phyloP scores from a whole-genome alignment of 305 asterid species.

The Fraxinus paxiana region DNA sequence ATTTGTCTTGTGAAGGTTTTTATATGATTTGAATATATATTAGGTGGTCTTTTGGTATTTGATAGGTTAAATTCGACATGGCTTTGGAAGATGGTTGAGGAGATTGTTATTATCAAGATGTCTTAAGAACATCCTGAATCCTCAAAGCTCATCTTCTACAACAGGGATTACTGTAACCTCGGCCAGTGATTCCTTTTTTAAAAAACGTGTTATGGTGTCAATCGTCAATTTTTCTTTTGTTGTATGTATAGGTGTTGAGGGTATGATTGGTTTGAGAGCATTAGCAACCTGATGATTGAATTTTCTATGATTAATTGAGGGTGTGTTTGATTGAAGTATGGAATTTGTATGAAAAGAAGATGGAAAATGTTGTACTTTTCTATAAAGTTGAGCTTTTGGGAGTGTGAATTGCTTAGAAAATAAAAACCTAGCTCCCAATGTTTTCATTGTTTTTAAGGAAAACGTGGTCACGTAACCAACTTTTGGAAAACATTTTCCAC shows the following conservation, averaged over 20 bases:
- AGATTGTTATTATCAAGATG: neutral
- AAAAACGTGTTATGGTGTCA: neutral
- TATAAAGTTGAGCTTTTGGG: too few relatives aligned
- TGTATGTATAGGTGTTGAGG: constrained; percentile 1
- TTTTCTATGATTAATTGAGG: constrained; percentile 7
- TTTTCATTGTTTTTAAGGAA: too few relatives aligned
- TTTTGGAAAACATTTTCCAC: too few relatives aligned
- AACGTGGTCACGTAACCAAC: too few relatives aligned
- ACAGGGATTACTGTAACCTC: neutral
- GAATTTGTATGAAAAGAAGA: too few relatives aligned
- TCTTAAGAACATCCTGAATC: neutral
- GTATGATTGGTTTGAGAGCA: constrained; percentile 11
- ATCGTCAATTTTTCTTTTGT: neutral
- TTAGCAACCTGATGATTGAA: neutral
- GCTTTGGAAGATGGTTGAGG: neutral
- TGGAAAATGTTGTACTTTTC: too few relatives aligned
- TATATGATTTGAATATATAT: neutral
- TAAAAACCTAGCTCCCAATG: too few relatives aligned
- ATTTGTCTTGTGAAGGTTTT: neutral
- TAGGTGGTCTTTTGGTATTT: neutral
- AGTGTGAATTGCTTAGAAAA: too few relatives aligned
- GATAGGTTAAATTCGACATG: neutral
- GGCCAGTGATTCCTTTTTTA: neutral
- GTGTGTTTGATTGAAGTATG: neutral
- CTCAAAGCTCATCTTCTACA: neutral